Conservation (phyloP, 179 eudicot genomes). For the Heliamphora pulchella region DNA sequence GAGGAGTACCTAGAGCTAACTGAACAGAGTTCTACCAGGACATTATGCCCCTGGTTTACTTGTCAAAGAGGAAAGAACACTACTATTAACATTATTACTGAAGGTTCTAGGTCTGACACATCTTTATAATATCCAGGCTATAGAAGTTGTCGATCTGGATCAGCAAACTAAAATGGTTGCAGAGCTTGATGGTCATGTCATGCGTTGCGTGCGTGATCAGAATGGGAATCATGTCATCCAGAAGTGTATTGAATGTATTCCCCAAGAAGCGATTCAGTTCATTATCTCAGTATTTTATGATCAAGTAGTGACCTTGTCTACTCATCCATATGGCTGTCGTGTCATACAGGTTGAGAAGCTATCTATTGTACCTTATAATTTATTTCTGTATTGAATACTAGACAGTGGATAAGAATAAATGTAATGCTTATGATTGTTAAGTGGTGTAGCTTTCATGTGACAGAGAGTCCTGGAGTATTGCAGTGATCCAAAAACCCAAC, state of each 20-base stretch:
- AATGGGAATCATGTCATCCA: conserved; percentile 98
- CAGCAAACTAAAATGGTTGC: conserved; percentile 94
- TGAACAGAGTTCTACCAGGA: background rate
- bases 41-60: background rate
- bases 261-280: conserved; percentile 86
- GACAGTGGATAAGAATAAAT: background rate
- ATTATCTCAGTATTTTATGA: conserved; percentile 79
- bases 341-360: conserved; percentile 76
- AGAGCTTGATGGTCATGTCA: conserved; percentile 90
- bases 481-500: conserved; percentile 47
- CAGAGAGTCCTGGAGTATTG: conserved; percentile 77
- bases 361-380: background rate
- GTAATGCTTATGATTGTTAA: background rate
- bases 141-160: conserved; percentile 94
- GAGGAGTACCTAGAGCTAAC: background rate
- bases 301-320: conserved; percentile 86
- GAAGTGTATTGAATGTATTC: conserved; percentile 97
- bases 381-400: background rate
- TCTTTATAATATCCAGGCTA: conserved; percentile 45
- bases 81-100: background rate
- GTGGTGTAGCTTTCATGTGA: conserved; percentile 9
- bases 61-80: background rate
- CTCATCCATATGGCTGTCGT: conserved; percentile 99
- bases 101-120: conserved; percentile 3
- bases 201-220: conserved; percentile 99